Conservation (phyloP, 2,329 filamentous ascomycete species). For the Didymella segeticola region DNA sequence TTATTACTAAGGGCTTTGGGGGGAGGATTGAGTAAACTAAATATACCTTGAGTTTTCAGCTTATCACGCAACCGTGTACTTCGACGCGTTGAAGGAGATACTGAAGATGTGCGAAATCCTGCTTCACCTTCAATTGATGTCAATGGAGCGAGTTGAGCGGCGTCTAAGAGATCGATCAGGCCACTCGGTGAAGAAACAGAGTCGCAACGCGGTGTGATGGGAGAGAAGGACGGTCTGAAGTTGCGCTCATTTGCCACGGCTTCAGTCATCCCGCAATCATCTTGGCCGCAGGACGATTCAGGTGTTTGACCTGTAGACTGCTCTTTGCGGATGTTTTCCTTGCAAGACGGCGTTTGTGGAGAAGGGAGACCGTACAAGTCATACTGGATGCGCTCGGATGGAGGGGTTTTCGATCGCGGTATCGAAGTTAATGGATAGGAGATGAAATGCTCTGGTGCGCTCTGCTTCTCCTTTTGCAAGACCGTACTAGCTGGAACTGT, state of each 20-base stretch:
- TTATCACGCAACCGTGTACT: background rate
- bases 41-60: background rate
- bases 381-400: background rate
- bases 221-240: background rate
- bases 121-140: background rate
- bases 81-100: background rate
- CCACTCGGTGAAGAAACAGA: background rate
- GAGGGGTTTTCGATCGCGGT: conserved; percentile 4
- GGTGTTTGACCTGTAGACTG: background rate
- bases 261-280: background rate
- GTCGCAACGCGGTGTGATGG: background rate
- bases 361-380: conserved; percentile 20
- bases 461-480: background rate
- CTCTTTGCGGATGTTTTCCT: accelerated
- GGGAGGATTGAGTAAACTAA: background rate
- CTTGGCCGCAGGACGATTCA: background rate
- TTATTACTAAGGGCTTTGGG: background rate
- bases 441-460: background rate
- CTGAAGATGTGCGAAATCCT: background rate
- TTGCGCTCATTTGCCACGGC: background rate
- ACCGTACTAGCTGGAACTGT: background rate
- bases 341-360: conserved; percentile 9
- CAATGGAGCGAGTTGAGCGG: background rate
- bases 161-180: too few species aligned
- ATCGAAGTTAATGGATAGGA: background rate